These are phyloP conservation scores for Jimgerdemannia flammicorona DNA, from an alignment of 192 early-diverging fungal species.

Conservation along the genomic window DNA sequence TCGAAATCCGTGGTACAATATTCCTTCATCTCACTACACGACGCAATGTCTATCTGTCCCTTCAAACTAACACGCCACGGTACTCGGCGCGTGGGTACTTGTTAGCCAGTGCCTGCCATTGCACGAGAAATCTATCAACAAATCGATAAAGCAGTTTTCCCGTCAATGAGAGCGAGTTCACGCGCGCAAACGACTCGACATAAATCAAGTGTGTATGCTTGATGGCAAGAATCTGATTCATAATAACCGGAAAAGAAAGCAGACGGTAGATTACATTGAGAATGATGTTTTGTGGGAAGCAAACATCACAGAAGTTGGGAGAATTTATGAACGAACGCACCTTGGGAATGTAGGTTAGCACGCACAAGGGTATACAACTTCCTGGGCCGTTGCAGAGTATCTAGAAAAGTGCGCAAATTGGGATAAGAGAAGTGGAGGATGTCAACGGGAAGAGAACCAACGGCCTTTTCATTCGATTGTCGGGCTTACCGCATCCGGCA, in stretches of 20 bases:
- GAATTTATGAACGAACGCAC: constrained; percentile 28
- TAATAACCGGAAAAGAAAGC: neutral
- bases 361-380: constrained; percentile 73
- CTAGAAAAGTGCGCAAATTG: constrained; percentile 23
- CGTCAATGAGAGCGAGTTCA: constrained; percentile 78
- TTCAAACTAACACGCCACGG: constrained; percentile 61
- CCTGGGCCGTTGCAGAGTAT: constrained; percentile 90
- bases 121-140: constrained; percentile 85
- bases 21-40: too few relatives aligned
- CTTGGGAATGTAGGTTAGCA: constrained; percentile 56
- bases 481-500: constrained; percentile 59
- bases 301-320: neutral
- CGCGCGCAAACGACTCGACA: constrained; percentile 92
- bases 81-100: constrained; percentile 60
- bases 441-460: too few relatives aligned
- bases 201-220: constrained; percentile 65
- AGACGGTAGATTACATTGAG: neutral
- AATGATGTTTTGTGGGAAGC: neutral
- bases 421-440: too few relatives aligned
- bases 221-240: constrained; percentile 44
- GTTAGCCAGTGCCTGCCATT: constrained; percentile 69
- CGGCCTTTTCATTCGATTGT: neutral
- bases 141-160: constrained; percentile 79
- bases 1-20: too few relatives aligned
- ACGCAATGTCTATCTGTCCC: too few relatives aligned